Conservation (phyloP, 2,329 filamentous ascomycete genomes). For the Neofusicoccum cordaticola region DNA sequence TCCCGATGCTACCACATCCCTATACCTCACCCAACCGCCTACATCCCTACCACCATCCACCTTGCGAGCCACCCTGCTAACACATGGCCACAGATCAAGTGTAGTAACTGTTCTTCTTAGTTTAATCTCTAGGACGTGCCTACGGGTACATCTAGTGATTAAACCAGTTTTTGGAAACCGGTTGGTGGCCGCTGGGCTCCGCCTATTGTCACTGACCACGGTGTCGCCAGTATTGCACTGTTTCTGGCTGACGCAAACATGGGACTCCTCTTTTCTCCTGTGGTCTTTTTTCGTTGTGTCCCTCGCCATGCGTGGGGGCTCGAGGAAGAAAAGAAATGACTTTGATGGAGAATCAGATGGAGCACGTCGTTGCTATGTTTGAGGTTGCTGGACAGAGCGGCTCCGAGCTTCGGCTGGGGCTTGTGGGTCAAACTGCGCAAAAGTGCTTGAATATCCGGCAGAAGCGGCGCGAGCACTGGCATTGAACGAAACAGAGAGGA, state of each 20-base stretch:
- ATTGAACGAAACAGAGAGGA: too few relatives aligned
- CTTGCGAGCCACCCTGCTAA: too few relatives aligned
- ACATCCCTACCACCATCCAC: too few relatives aligned
- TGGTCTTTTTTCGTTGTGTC: slow-evolving; percentile 26
- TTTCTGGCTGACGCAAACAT: slow-evolving; percentile 66
- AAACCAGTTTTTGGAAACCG: slow-evolving; percentile 65
- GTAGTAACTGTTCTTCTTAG: slow-evolving; percentile 6
- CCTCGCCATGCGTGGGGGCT: slow-evolving; percentile 21
- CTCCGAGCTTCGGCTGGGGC: too few relatives aligned
- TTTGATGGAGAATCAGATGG: not conserved
- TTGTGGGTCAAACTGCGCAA: too few relatives aligned
- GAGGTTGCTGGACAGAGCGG: too few relatives aligned
- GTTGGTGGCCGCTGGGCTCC: slow-evolving; percentile 66
- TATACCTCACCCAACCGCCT: too few relatives aligned
- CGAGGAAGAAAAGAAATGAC: slow-evolving; percentile 24
- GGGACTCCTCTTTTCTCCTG: not conserved
- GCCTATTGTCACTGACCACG: slow-evolving; percentile 57
- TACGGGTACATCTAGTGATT: slow-evolving; percentile 1
- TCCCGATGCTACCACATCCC: too few relatives aligned
- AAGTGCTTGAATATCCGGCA: too few relatives aligned
- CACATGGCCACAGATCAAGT: not conserved
- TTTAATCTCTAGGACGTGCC: not conserved
- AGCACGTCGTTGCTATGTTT: too few relatives aligned
- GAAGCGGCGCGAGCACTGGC: too few relatives aligned
- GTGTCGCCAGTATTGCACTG: slow-evolving; percentile 78